phyloP scores from a whole-genome alignment of 306 rosid species.

The Castanea mollissima region DNA sequence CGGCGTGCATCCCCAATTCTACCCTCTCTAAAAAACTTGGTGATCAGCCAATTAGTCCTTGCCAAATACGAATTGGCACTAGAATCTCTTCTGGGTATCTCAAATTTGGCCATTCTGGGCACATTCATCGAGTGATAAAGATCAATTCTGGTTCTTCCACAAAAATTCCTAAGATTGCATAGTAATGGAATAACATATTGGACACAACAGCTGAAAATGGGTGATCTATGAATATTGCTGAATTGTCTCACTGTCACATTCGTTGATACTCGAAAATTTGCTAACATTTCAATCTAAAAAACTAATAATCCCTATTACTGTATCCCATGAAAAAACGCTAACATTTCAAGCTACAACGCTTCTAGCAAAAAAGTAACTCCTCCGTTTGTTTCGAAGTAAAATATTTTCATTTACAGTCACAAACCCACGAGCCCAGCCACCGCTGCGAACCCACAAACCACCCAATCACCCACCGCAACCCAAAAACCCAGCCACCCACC shows the following conservation, averaged over 20 bases:
- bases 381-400: no score
- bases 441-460: no score
- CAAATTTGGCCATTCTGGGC: constrained; percentile 8
- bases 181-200: neutral
- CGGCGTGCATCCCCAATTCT: constrained; percentile 36
- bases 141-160: neutral
- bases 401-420: no score
- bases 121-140: constrained; percentile 17
- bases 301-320: neutral
- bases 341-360: no score
- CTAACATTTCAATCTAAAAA: neutral
- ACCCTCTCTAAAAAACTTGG: constrained; percentile 27
- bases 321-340: no score
- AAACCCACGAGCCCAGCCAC: no score
- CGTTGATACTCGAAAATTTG: neutral
- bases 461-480: no score
- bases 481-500: no score
- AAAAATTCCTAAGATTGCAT: neutral
- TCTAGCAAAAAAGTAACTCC: no score
- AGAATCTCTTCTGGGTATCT: constrained; percentile 16
- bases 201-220: constrained; percentile 5
- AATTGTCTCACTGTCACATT: neutral
- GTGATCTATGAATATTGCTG: constrained; percentile 1
- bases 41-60: constrained; percentile 36
- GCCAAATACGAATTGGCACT: constrained; percentile 29